phyloP scores from a whole-genome alignment of 805 yeast genomes.

The Lachancea sp. region DNA sequence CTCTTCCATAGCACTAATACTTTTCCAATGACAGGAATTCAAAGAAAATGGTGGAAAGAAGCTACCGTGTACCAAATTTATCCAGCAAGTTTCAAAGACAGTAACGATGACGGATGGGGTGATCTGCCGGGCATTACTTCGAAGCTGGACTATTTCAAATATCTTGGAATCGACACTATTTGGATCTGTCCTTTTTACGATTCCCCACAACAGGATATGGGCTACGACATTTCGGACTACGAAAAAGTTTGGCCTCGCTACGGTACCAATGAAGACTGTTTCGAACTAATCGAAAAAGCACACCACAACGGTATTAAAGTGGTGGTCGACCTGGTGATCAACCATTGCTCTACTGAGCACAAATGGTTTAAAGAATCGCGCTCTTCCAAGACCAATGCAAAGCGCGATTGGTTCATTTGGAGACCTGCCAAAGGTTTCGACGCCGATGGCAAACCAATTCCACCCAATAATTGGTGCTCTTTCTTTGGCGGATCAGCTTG shows the following conservation, averaged over 20 bases:
- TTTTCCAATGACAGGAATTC: background rate
- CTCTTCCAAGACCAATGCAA: conserved; percentile 44
- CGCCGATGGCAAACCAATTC: conserved; percentile 43
- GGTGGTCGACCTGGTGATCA: conserved; percentile 50
- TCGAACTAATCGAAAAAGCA: conserved; percentile 40
- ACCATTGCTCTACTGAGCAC: conserved; percentile 52
- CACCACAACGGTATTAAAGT: conserved; percentile 47
- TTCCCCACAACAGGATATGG: conserved; percentile 58
- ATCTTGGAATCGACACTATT: conserved; percentile 44
- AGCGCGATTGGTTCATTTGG: conserved; percentile 48
- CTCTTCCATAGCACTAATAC: too few species aligned
- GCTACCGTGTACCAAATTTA: conserved; percentile 52
- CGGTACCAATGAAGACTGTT: conserved; percentile 51
- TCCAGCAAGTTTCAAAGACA: conserved; percentile 56
- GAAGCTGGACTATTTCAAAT: conserved; percentile 45
- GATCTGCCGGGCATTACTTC: conserved; percentile 50
- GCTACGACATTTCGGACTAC: conserved; percentile 53
- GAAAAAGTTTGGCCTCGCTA: conserved; percentile 44
- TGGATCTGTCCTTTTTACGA: conserved; percentile 57
- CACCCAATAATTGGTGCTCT: conserved; percentile 54
- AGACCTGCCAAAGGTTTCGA: conserved; percentile 43
- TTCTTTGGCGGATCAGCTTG: conserved; percentile 51
- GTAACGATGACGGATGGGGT: conserved; percentile 54
- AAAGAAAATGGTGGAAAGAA: conserved; percentile 46
- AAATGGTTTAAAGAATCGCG: conserved; percentile 53